Evolutionary conservation across 768 basidiomycete genomes (phyloP).

Genomic region (Suillus plorans): DNA sequence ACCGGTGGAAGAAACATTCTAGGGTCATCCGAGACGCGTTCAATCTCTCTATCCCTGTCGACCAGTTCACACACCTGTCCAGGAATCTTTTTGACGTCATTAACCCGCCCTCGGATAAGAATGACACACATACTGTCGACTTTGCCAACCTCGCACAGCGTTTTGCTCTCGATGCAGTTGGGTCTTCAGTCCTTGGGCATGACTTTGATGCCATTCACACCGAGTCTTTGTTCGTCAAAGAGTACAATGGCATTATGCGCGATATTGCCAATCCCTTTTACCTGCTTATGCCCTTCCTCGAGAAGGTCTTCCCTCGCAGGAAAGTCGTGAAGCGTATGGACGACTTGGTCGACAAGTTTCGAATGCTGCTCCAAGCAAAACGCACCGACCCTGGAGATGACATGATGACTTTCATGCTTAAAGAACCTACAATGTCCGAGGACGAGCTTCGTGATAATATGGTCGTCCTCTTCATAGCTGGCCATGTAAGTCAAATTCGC

Average conservation of each 20-base stretch:
- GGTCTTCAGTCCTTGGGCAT: slow-evolving; percentile 36
- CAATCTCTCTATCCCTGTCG: slow-evolving; percentile 33
- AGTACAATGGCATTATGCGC: slow-evolving; percentile 38
- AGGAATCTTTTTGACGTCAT: slow-evolving; percentile 30
- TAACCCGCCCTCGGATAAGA: slow-evolving; percentile 23
- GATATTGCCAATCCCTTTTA: slow-evolving; percentile 35
- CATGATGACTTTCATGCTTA: slow-evolving; percentile 36
- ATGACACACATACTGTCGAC: slow-evolving; percentile 24
- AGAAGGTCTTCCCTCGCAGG: slow-evolving; percentile 29
- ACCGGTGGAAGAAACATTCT: slow-evolving; percentile 38
- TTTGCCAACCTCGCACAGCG: slow-evolving; percentile 29
- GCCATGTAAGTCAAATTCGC: slow-evolving; percentile 30
- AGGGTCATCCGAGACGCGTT: slow-evolving; percentile 35
- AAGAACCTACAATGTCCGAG: slow-evolving; percentile 32
- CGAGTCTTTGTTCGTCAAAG: slow-evolving; percentile 35
- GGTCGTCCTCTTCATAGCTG: slow-evolving; percentile 39
- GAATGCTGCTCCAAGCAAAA: slow-evolving; percentile 28
- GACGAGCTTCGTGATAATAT: slow-evolving; percentile 38
- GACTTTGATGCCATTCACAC: slow-evolving; percentile 35
- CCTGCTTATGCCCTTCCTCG: slow-evolving; percentile 32
- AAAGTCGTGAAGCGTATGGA: slow-evolving; percentile 31
- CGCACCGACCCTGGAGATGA: slow-evolving; percentile 33
- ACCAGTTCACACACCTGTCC: slow-evolving; percentile 31
- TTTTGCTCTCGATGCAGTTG: slow-evolving; percentile 38
- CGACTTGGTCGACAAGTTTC: slow-evolving; percentile 27